These are phyloP conservation scores for Magnusiomyces tetraspermus DNA, from an alignment of 1,139 yeast species.

Conservation along the genomic window DNA sequence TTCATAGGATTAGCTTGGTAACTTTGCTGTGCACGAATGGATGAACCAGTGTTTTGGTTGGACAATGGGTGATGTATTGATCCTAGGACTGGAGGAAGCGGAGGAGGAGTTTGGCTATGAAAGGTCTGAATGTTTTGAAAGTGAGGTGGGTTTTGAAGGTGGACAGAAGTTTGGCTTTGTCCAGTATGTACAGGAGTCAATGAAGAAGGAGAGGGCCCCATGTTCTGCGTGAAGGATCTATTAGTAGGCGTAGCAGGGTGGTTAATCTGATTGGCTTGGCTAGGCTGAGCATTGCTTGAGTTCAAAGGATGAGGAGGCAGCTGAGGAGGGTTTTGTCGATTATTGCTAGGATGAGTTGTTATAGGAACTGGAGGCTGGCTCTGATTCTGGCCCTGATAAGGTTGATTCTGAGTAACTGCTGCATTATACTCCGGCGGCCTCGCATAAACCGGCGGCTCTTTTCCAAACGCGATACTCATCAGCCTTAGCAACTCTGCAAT, in stretches of 20 bases:
- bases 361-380: neutral
- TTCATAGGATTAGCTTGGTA: too few species aligned
- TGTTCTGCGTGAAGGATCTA: conserved; percentile 22
- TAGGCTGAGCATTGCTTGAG: conserved; percentile 13
- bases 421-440: conserved; percentile 29
- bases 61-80: too few species aligned
- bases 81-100: conserved; percentile 11
- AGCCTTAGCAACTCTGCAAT: conserved; percentile 34
- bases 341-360: neutral
- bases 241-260: conserved; percentile 18
- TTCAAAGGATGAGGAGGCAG: conserved; percentile 14
- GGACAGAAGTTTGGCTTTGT: conserved; percentile 18
- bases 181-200: conserved; percentile 27
- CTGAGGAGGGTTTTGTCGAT: conserved; percentile 13
- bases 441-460: conserved; percentile 45
- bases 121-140: too few species aligned
- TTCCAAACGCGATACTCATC: conserved; percentile 37
- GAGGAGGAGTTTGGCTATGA: too few species aligned
- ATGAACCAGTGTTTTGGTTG: conserved; percentile 6
- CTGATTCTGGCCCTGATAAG: too few species aligned
- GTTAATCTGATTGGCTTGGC: conserved; percentile 30
- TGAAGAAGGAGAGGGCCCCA: conserved; percentile 32
- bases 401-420: conserved; percentile 10
- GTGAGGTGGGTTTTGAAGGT: neutral
- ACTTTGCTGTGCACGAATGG: conserved; percentile 9